Evolutionary conservation across 169 alveolate genomes (phyloP).

Genomic region (Plasmodium berghei): DNA sequence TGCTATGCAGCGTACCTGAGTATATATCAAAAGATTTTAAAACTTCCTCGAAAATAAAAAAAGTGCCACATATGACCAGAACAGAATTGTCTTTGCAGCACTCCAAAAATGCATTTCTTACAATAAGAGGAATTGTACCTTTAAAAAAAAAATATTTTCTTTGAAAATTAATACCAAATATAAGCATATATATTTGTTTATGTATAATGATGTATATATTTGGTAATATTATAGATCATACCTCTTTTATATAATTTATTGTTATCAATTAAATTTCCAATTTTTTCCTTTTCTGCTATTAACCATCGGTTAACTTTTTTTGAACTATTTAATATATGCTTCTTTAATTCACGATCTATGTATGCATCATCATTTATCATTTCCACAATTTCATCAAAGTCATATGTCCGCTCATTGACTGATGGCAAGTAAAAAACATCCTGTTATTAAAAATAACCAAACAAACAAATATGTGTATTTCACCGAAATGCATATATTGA

Average conservation of each 20-base stretch:
- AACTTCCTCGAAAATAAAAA: slow-evolving; percentile 77
- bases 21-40: slow-evolving; percentile 50
- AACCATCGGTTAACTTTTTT: slow-evolving; percentile 38
- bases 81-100: slow-evolving; percentile 76
- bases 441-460: neutral
- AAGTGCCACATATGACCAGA: slow-evolving; percentile 77
- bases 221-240: neutral
- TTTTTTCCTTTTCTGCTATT: neutral
- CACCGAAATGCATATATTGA: neutral
- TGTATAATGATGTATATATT: neutral
- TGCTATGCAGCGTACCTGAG: slow-evolving; percentile 21
- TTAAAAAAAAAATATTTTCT: neutral
- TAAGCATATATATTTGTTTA: neutral
- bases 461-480: neutral
- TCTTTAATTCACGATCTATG: slow-evolving; percentile 15
- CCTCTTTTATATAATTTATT: slow-evolving; percentile 51
- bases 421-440: slow-evolving; percentile 58
- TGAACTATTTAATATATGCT: slow-evolving; percentile 17
- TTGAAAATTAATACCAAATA: neutral
- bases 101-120: slow-evolving; percentile 78
- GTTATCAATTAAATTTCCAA: neutral
- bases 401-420: slow-evolving; percentile 42
- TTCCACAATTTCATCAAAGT: slow-evolving; percentile 31
- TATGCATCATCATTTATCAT: slow-evolving; percentile 28
- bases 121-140: slow-evolving; percentile 73